Conservation (phyloP, 176 grass and related monocot species). For the Poa annua region DNA sequence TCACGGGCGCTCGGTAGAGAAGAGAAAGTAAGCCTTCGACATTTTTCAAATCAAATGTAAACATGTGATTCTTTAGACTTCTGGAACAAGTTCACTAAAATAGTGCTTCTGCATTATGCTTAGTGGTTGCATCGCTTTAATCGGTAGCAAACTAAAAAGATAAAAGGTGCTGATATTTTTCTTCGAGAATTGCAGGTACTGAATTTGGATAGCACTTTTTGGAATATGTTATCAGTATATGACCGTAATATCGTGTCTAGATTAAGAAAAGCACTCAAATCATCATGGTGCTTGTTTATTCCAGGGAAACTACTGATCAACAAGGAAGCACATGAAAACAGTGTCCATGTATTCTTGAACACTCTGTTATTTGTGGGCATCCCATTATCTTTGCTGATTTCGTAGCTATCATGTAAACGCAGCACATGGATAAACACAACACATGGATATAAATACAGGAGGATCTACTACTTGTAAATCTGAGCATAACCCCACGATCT, state of each 20-base stretch:
- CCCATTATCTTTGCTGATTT: neutral
- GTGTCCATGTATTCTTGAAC: neutral
- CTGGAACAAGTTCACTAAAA: neutral
- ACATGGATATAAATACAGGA: neutral
- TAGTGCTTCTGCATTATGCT: neutral
- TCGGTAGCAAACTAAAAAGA: neutral
- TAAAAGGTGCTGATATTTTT: neutral
- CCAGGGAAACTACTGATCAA: neutral
- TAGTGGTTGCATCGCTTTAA: neutral
- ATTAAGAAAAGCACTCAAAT: neutral
- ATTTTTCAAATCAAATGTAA: neutral
- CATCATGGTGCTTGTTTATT: neutral
- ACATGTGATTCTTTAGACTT: neutral
- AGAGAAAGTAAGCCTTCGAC: neutral
- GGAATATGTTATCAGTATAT: neutral
- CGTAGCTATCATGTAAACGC: neutral
- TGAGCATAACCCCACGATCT: too few relatives aligned
- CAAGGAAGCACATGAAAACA: neutral
- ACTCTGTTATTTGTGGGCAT: neutral
- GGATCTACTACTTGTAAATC: too few relatives aligned
- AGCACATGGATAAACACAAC: neutral
- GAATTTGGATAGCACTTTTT: neutral
- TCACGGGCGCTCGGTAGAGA: neutral
- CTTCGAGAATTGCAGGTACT: too few relatives aligned
- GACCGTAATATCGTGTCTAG: neutral